Evolutionary conservation across 805 yeast genomes (phyloP).

Genomic region (Priceomyces medius): DNA sequence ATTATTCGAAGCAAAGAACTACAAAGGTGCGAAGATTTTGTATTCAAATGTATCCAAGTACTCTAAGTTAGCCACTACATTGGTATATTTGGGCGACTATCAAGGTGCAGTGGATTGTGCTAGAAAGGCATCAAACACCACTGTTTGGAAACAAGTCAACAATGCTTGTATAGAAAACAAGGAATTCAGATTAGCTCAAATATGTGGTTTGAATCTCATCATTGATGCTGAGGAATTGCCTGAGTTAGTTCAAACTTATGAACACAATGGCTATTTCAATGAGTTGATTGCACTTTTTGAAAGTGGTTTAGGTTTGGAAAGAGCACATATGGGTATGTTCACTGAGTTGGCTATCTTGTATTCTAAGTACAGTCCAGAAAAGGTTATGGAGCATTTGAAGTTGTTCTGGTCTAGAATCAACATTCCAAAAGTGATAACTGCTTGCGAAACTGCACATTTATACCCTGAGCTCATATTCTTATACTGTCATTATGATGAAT

Average conservation of each 20-base stretch:
- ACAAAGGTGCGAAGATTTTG: slow-evolving; percentile 89
- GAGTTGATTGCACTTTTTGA: slow-evolving; percentile 91
- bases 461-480: slow-evolving; percentile 96
- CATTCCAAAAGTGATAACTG: slow-evolving; percentile 94
- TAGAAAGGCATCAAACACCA: slow-evolving; percentile 90
- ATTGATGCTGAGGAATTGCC: slow-evolving; percentile 97
- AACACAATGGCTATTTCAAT: slow-evolving; percentile 84
- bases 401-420: slow-evolving; percentile 97
- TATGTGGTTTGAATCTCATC: slow-evolving; percentile 95
- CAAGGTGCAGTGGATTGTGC: slow-evolving; percentile 99
- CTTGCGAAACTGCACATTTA: slow-evolving; percentile 88
- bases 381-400: slow-evolving; percentile 93
- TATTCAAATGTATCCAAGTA: slow-evolving; percentile 87
- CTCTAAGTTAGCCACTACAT: slow-evolving; percentile 94
- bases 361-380: slow-evolving; percentile 85
- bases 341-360: slow-evolving; percentile 91
- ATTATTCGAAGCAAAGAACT: slow-evolving; percentile 75
- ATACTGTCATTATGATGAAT: slow-evolving; percentile 97
- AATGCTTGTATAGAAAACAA: slow-evolving; percentile 93
- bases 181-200: slow-evolving; percentile 96
- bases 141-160: slow-evolving; percentile 97
- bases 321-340: slow-evolving; percentile 99
- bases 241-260: slow-evolving; percentile 83
- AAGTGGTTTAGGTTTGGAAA: slow-evolving; percentile 92
- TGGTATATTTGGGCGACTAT: slow-evolving; percentile 87